These are phyloP conservation scores for Codiaeum variegatum DNA, from an alignment of 441 rosid genomes.

Conservation along the genomic window DNA sequence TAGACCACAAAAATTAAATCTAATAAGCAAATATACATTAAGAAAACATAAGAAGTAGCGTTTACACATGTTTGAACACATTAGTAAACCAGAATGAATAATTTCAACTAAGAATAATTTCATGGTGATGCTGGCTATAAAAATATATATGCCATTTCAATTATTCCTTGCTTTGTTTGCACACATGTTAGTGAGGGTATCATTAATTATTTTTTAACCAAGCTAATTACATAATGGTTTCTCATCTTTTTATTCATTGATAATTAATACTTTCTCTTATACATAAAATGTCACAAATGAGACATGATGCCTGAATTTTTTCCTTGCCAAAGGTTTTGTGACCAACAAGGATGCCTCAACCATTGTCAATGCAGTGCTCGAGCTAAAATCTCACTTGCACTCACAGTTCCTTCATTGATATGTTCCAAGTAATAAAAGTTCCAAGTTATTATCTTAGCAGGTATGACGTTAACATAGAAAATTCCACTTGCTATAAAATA, in stretches of 20 bases:
- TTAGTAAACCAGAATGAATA: background rate
- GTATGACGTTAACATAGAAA: background rate
- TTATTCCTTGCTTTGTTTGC: background rate
- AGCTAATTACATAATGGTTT: background rate
- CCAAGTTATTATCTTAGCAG: background rate
- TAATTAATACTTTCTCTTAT: background rate
- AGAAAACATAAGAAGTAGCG: no score
- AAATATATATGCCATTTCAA: background rate
- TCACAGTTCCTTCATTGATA: conserved; percentile 92
- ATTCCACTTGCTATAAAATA: background rate
- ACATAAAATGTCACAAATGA: background rate
- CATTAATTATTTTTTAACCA: background rate
- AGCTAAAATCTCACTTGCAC: conserved; percentile 96
- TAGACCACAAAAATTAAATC: no score
- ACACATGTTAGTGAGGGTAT: background rate
- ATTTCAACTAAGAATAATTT: background rate
- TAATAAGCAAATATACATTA: no score
- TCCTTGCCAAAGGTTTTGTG: conserved; percentile 86
- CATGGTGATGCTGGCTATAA: background rate
- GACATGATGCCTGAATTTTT: conserved; percentile 62
- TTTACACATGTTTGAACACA: no score
- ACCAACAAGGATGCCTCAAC: conserved; percentile 88
- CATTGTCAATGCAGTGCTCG: conserved; percentile 80
- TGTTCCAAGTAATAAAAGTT: conserved; percentile 25
- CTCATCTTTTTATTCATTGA: background rate